Evolutionary conservation across 2,329 filamentous ascomycete genomes (phyloP), one percentile per base, ranked within the genome.

Genomic region (Colletotrichum ledebouriae): DNA sequence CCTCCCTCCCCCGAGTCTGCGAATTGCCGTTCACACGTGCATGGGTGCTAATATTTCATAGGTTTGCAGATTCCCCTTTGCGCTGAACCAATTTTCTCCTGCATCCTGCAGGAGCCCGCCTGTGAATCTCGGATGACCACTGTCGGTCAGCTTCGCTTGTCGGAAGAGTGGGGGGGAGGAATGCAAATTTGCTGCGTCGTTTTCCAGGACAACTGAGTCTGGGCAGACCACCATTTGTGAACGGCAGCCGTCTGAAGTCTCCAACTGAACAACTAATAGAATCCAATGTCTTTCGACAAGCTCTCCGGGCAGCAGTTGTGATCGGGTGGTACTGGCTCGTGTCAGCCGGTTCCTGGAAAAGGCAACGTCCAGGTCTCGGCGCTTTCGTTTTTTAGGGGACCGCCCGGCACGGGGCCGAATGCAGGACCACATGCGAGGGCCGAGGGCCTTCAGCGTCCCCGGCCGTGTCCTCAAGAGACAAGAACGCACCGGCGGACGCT

Each of bases 331-430:
- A 58, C 17, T 47, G 53, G 42, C 53, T 63, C 37, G 46, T 53
- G 29, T 63, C 39, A 34, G 39, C 13, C 3, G 29, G 61, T 59
- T 59, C 59, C 52, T 63, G 59, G 33, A 47, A 46, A 61, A 22
- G 25, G 20, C 33, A 29, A 33, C 5, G 46, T 46, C 25, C 12
- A 47, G 33, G 37, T 34, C 59, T 67, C 64, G 64, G 59, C 47
- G 25, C 17, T 15, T 37, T 56, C 57, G 58, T 55, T 37, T 12
- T 37, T 25, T 13, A 34, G 22, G 22, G 29, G n/a, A 33, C 10
- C 7, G 17, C 25, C 49, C 46, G 61, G 47, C 34, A 59, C 61
- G 61, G 65, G 65, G 55, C 65, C 65, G 55, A 59, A 59, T 53
- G 39, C 49, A 56, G 42, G 41, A n/a, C 56, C 44, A 53, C 33